A percentile compares a stretch with the other conserved stretches of the same genome.
Evolutionary conservation across 768 basidiomycete species (phyloP).

Genomic region (Hypholoma sublateritium): DNA sequence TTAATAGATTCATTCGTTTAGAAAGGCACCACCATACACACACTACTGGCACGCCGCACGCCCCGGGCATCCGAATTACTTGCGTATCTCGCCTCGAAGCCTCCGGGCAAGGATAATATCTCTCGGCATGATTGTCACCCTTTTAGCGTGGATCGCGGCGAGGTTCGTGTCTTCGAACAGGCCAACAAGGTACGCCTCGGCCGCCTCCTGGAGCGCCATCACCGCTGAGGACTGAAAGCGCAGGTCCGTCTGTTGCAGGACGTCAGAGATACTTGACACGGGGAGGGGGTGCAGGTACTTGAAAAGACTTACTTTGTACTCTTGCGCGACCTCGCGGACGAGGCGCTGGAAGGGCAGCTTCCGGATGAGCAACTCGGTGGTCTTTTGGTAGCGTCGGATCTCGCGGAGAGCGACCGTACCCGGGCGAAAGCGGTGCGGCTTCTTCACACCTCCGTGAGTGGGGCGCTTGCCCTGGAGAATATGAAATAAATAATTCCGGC

Average conservation of each 20-base stretch:
- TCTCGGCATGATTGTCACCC: conserved; percentile 83
- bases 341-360: conserved; percentile 25
- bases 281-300: not conserved
- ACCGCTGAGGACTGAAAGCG: conserved; percentile 83
- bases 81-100: conserved; percentile 56
- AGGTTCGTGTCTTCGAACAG: conserved; percentile 75
- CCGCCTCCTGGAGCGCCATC: conserved; percentile 80
- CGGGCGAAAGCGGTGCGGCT: conserved; percentile 19
- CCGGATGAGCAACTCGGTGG: conserved; percentile 19
- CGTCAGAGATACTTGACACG: conserved; percentile 28
- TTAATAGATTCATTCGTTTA: no score
- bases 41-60: not conserved
- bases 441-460: conserved; percentile 41
- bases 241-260: conserved; percentile 48
- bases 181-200: conserved; percentile 77
- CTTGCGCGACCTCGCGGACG: conserved; percentile 22
- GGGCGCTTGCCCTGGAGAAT: not conserved
- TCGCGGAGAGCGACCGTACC: conserved; percentile 22
- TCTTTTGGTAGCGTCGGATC: conserved; percentile 20
- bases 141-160: conserved; percentile 86
- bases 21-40: no score
- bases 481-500: no score
- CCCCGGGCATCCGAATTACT: not conserved
- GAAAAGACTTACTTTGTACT: conserved; percentile 16
- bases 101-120: conserved; percentile 81